Base-by-base conservation (phyloP, 2,329 filamentous ascomycete species). In the Beauveria bassiana region DNA sequence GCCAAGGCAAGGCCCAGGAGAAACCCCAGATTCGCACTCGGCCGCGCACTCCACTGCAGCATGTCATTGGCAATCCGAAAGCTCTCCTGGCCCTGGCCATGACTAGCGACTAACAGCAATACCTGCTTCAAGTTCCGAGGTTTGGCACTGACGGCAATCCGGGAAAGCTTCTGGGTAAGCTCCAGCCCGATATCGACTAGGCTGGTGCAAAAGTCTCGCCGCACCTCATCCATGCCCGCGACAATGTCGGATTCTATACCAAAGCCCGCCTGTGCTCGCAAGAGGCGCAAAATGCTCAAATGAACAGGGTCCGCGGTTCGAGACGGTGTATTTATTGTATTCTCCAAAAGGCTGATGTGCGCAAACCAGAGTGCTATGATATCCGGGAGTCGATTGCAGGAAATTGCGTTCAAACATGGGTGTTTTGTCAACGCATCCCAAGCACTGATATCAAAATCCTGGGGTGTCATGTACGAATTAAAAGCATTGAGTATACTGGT, bases 281-380 rank as follows among this genome's bases (percentile, higher is more conserved):
- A 14, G 12, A 61, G 24, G 1, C 58, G 40, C 6, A 61, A 5
- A 9, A 61, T 52, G 16, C 24, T 43, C 38, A 45, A 4, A 46
- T 52, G 2, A 18, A 61, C 26, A 22, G 24, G 8, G 9, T 42
- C 22, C 6, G n/a, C 20, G 7, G 58, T 52, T 54, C 58, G 49
- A 0, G 58, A 49, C 5, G 58, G 58, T 14, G 28, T 61, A n/a
- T 40, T 34, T 20, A 61, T 52, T 10, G 38, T 45, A 14, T 47
- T 47, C 22, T 61, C 58, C 49, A 61, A 26, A 16, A 61, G 40
- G 5, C 47, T 24, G 18, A 61, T 42, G 3, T 61, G 58, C 24
- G 58, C 50, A 18, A 61, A 61, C 58, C 58, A 61, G n/a, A 61
- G 49, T 9, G 58, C 49, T 3, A 61, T 38, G n/a, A 54, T 61